A percentile compares a stretch with the other conserved stretches of the same genome.
Evolutionary conservation across 768 basidiomycete genomes (phyloP).

Genomic region (Calocybe cyanea): DNA sequence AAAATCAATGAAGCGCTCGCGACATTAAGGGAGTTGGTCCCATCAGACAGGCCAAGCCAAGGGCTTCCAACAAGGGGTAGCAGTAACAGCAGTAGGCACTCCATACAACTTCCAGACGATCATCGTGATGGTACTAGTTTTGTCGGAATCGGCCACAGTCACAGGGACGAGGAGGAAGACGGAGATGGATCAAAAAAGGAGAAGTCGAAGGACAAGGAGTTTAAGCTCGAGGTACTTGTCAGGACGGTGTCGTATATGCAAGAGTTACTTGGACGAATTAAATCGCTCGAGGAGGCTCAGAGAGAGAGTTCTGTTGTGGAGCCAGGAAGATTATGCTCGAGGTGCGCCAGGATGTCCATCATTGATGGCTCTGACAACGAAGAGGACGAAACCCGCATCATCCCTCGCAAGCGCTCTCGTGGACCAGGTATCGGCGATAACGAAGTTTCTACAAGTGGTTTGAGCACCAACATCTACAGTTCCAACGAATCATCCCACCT

Average conservation of each 20-base stretch:
- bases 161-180: constrained; percentile 33
- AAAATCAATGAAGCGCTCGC: constrained; percentile 94
- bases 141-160: too few species aligned
- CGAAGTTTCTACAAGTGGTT: too few species aligned
- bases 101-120: too few species aligned
- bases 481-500: not conserved
- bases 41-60: constrained; percentile 44
- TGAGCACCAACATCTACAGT: not conserved
- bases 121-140: too few species aligned
- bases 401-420: too few species aligned
- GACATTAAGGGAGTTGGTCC: constrained; percentile 74
- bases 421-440: too few species aligned
- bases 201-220: constrained; percentile 69
- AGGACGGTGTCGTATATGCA: constrained; percentile 78
- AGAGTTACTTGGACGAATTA: constrained; percentile 58
- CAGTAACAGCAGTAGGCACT: too few species aligned
- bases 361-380: too few species aligned
- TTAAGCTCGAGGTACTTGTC: constrained; percentile 88
- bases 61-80: too few species aligned
- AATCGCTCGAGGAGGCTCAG: constrained; percentile 31
- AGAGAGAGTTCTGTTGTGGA: too few species aligned
- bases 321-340: too few species aligned
- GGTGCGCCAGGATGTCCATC: constrained; percentile 21
- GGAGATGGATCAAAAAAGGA: constrained; percentile 27
- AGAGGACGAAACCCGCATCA: too few species aligned